Evolutionary conservation across 192 early-diverging fungal genomes (phyloP), one percentile per base, ranked within the genome.

Genomic region (Diversispora eburnea): DNA sequence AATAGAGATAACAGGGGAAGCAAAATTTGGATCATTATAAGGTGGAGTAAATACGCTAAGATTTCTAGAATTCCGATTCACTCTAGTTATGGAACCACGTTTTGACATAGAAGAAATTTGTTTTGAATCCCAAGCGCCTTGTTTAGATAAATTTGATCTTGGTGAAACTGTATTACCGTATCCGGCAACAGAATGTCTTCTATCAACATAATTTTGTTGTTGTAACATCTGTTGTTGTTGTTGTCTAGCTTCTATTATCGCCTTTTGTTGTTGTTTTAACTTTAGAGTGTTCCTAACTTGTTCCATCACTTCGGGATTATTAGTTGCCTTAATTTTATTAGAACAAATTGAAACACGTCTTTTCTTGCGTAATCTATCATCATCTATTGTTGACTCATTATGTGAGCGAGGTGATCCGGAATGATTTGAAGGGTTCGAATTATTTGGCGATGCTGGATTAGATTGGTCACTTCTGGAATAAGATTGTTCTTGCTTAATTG

Each of bases 221-320:
- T 61, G 66, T 8, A 59, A 45, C 49, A 73, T 58, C 59, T 74
- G 79, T 42, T 72, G 70, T 20, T 70, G 74, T 45, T 74, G 74
- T 51, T 85, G 82, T 70, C 85, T 78, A 19, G 84, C 78, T 52
- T 88, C 88, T 67, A 86, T 88, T 62, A 89, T 84, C 13, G 88
- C 85, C 72, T 86, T 84, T 75, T 89, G 88, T 73, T 88, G 87
- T 77, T 89, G 84, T 65, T 85, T 87, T 43, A 89, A 66, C 67
- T 80, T 83, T 15, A 86, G 65, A 3, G 80, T 81, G 6, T 81
- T 81, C 13, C 83, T 70, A 67, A 87, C 79, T 49, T 83, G 84
- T 73, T 88, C 88, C 73, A 86, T 79, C 19, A 84, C 77, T 59
- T 85, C 84, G 3, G 81, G 75, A 62, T 76, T 76, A 56, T 76